Conservation (phyloP, 495 filamentous ascomycete species). For the Aspergillus olivimuriae region DNA sequence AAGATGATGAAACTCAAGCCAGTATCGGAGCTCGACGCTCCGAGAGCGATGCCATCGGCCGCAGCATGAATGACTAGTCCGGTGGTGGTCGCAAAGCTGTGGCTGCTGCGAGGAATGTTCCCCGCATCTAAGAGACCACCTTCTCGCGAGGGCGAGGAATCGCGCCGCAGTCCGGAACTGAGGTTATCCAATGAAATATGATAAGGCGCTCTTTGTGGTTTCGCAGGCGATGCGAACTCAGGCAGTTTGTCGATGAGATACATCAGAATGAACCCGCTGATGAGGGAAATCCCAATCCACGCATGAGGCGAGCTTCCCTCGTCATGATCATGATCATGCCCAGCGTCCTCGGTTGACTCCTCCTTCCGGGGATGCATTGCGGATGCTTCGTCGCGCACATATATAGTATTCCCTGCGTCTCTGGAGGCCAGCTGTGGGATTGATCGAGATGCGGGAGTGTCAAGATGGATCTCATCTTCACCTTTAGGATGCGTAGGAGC, state of each 20-base stretch:
- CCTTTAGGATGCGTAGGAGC: slow-evolving; percentile 7
- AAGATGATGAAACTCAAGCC: slow-evolving; percentile 86
- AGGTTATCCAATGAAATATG: slow-evolving; percentile 82
- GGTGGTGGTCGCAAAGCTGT: slow-evolving; percentile 68
- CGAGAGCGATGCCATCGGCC: slow-evolving; percentile 94
- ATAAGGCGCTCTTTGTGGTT: slow-evolving; percentile 46
- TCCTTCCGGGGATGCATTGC: slow-evolving; percentile 22
- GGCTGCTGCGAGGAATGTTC: slow-evolving; percentile 24
- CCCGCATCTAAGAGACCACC: slow-evolving; percentile 32
- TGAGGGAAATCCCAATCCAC: slow-evolving; percentile 78
- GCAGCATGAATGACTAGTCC: slow-evolving; percentile 94
- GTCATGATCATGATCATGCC: slow-evolving; percentile 17
- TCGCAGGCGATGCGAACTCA: slow-evolving; percentile 55
- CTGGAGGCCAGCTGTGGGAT: not conserved
- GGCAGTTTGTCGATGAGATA: slow-evolving; percentile 91
- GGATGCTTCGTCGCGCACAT: slow-evolving; percentile 6
- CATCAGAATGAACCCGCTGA: slow-evolving; percentile 92
- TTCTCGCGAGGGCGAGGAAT: slow-evolving; percentile 40
- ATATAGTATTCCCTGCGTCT: not conserved
- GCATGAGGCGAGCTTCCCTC: slow-evolving; percentile 52
- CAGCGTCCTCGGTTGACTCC: slow-evolving; percentile 31
- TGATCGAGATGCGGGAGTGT: not conserved
- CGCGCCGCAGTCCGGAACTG: slow-evolving; percentile 47
- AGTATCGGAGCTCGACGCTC: slow-evolving; percentile 70
- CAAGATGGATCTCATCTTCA: slow-evolving; percentile 1